phyloP scores from a whole-genome alignment of 805 yeast species.

The Phaffomyces thermotolerans region DNA sequence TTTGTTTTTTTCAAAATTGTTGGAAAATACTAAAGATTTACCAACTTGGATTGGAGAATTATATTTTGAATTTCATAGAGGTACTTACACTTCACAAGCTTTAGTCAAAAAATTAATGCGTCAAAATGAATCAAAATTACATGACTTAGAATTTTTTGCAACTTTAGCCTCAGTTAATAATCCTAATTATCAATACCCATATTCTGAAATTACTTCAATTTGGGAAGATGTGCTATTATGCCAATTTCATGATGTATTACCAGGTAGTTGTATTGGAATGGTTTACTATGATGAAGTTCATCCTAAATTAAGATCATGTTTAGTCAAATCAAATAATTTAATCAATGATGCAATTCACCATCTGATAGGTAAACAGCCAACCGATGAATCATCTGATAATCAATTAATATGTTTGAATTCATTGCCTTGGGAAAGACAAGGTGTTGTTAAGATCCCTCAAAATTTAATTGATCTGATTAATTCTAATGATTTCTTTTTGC shows the following conservation, averaged over 20 bases:
- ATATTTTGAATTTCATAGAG: slow-evolving; percentile 92
- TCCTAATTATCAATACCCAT: slow-evolving; percentile 62
- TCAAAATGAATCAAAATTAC: slow-evolving; percentile 63
- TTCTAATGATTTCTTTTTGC: not conserved
- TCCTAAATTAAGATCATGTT: slow-evolving; percentile 60
- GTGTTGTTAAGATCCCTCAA: slow-evolving; percentile 33
- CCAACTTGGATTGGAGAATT: slow-evolving; percentile 93
- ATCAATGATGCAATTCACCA: slow-evolving; percentile 23
- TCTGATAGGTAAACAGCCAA: too few relatives aligned
- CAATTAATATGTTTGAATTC: slow-evolving; percentile 37
- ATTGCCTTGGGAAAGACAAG: slow-evolving; percentile 52
- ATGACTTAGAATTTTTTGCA: slow-evolving; percentile 81
- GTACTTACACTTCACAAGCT: slow-evolving; percentile 94
- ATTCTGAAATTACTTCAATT: slow-evolving; percentile 51
- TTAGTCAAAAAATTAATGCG: slow-evolving; percentile 78
- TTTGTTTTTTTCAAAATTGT: slow-evolving; percentile 65
- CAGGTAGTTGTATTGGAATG: slow-evolving; percentile 93
- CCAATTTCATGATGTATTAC: slow-evolving; percentile 97
- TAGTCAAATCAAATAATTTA: slow-evolving; percentile 45
- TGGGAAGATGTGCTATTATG: slow-evolving; percentile 90
- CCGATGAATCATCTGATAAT: slow-evolving; percentile 6
- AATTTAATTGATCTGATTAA: not conserved
- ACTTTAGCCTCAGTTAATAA: slow-evolving; percentile 53
- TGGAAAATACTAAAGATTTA: slow-evolving; percentile 49
- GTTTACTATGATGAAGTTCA: slow-evolving; percentile 85